Base-by-base conservation (phyloP, 805 yeast genomes). In the Ogataea angusta region DNA sequence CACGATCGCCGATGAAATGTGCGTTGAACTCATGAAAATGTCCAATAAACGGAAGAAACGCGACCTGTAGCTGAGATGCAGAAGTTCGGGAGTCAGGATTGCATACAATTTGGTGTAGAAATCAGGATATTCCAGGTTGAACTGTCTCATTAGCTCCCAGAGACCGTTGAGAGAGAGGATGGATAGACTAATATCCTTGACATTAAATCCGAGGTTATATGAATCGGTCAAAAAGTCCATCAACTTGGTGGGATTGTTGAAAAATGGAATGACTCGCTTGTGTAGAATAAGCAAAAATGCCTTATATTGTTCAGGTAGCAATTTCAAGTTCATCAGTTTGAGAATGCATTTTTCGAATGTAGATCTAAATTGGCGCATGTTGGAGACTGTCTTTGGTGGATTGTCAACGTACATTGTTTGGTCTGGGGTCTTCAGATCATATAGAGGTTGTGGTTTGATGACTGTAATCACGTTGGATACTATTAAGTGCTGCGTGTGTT, bases 171-270 rank as follows among this genome's bases (percentile, higher is more conserved):
- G 71, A 2, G 98, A 82, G 38, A 93, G 66, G 31, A 91, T 76
- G 69, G 54, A 70, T 29, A 56, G 51, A 13, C 59, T 43, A 12
- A 58, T 45, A 30, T 67, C 69, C 21, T 53, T 53, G 3, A 52
- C 38, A 12, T 57, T 57, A 47, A 56, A 68, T 30, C 67, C 67
- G 16, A 51, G 39, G 49, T 85, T 73, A 57, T 88, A 90, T 3
- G 95, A 82, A 46, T 86, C 95, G 1, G 96, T 88, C 45, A 91
- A 69, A 59, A 91, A 93, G 66, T 91, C 99, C 96, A 93, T 90
- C 33, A 93, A 66, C 46, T 76, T 72, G 30, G 86, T 84, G 6
- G 98, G 95, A 49, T 80, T 81, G 32, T 76, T 72, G 72, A 88
- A 75, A 56, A 73, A 76, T 27, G 97, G 96, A 26, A 91, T 82